Conservation (phyloP, 108 stramenopile genomes). For the Cyclostephanos invisitatus region DNA sequence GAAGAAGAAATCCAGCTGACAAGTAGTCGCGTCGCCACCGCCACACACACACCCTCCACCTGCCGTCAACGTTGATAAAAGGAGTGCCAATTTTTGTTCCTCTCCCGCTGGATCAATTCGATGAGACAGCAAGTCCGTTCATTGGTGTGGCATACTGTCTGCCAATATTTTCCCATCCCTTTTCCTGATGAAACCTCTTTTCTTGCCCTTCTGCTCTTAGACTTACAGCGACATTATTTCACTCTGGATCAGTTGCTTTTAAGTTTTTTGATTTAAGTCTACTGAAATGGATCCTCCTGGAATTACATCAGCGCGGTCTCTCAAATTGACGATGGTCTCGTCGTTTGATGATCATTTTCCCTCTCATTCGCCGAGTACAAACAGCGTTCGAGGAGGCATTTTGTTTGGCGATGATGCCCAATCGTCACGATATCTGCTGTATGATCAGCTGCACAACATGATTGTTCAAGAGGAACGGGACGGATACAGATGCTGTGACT, state of each 20-base stretch:
- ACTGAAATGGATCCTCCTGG: not conserved
- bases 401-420: not conserved
- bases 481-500: constrained; percentile 40
- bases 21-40: no score
- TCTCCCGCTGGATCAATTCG: not conserved
- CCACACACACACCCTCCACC: no score
- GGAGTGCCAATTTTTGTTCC: not conserved
- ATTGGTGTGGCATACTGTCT: not conserved
- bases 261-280: not conserved
- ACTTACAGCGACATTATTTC: not conserved
- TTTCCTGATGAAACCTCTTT: not conserved
- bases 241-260: not conserved
- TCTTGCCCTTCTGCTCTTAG: not conserved
- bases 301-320: not conserved
- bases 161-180: not conserved
- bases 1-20: no score
- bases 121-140: not conserved
- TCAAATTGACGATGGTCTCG: constrained; percentile 4
- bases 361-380: not conserved
- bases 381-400: not conserved
- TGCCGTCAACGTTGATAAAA: no score
- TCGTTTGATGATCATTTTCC: constrained; percentile 4
- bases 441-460: constrained; percentile 36
- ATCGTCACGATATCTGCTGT: constrained; percentile 4
- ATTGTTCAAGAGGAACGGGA: constrained; percentile 34